Evolutionary conservation across 352 stramenopile genomes (phyloP), one percentile per base, ranked within the genome.

Genomic region (Pythium inflatum): DNA sequence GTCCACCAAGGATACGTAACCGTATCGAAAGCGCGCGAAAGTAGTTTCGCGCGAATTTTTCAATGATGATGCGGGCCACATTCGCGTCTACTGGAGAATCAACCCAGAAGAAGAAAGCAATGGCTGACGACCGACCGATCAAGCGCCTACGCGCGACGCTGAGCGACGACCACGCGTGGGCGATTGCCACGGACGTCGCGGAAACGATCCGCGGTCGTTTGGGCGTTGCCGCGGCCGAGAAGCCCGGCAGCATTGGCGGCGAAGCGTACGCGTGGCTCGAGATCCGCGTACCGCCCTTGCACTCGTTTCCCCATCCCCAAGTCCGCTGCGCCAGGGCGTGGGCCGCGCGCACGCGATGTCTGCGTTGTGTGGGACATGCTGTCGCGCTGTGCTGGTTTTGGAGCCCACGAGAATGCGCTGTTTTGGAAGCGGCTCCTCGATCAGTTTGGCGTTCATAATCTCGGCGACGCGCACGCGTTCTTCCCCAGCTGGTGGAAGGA

Each of bases 391-490:
- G 8, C 31, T 5, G 49, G 49, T 4, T 56, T 56, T 36, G 28
- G 49, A 5, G 49, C 11, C 49, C 9, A 40, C 4, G 49, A 40
- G 49, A 56, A 56, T 22, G 49, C n/a, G n/a, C 16, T 22, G n/a
- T 54, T 54, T 31, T 54, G 46, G 46, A 54, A 54, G 25, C 46
- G 46, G 25, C 25, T 54, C 22, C 0, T 54, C 25, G 46, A 54
- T 30, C n/a, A n/a, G n/a, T 13, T 14, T 25, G 36, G 9, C 36
- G 16, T 16, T 43, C 36, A 43, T 43, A 43, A 9, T 16, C 16
- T 16, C 25, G 28, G 46, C 25, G 46, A 54, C 22, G 25, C 22
- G 46, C 25, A 54, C 46, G 20, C 7, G 25, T 54, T 54, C 22
- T 54, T 54, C 25, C 22, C 46, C 7, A 30, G 46, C 7, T 54